phyloP scores from a whole-genome alignment of 176 grass and related monocot species.

The Panicum miliaceum region DNA sequence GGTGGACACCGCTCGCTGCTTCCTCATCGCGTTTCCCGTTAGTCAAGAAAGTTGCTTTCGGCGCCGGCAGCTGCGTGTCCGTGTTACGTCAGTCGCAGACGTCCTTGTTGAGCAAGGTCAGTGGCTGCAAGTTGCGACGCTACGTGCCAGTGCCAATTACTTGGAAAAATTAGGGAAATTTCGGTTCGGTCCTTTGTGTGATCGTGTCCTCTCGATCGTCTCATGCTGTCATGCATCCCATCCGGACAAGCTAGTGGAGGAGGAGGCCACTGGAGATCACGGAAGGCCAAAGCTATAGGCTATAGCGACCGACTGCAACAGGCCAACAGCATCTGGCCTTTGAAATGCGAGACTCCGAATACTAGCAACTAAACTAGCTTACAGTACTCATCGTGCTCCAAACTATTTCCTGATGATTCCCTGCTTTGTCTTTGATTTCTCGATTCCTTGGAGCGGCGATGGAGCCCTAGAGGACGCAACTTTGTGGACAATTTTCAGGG shows the following conservation, averaged over 20 bases:
- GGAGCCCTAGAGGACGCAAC: neutral
- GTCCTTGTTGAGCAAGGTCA: neutral
- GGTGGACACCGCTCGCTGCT: neutral
- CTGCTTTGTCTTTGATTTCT: neutral
- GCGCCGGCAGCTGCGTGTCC: neutral
- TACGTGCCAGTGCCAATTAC: neutral
- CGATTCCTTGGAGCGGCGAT: neutral
- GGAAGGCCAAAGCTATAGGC: neutral
- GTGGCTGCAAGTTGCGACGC: neutral
- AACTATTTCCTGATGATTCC: neutral
- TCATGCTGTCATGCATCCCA: neutral
- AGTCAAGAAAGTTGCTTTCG: neutral
- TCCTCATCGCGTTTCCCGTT: neutral
- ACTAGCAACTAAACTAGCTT: too few species aligned
- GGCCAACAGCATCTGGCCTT: neutral
- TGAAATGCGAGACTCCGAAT: neutral
- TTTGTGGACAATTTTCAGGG: slow-evolving; percentile 1
- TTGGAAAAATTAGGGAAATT: neutral
- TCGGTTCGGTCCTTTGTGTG: neutral
- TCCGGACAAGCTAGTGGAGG: neutral
- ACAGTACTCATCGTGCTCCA: neutral
- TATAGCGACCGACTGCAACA: neutral
- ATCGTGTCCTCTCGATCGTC: neutral
- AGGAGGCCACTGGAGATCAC: neutral
- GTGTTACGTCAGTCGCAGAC: neutral